phyloP scores from a whole-genome alignment of 208 protist species.

The Leptomonas seymouri region DNA sequence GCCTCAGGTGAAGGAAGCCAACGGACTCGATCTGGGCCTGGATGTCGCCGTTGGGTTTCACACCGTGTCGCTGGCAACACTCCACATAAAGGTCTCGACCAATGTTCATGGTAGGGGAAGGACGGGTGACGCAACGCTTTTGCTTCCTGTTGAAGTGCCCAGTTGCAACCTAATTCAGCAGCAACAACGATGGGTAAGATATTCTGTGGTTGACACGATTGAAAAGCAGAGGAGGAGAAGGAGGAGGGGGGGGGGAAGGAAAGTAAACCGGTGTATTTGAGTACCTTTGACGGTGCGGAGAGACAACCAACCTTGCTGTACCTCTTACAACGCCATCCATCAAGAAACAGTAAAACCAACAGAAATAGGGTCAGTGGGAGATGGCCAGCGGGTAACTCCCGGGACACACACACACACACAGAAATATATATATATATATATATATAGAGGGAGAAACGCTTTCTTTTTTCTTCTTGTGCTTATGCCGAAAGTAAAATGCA shows the following conservation, averaged over 20 bases:
- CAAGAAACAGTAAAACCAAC: neutral
- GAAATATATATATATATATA: too few species aligned
- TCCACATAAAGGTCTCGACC: slow-evolving; percentile 55
- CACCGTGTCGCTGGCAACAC: slow-evolving; percentile 62
- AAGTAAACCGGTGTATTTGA: neutral
- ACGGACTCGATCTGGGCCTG: slow-evolving; percentile 49
- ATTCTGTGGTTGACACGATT: too few species aligned
- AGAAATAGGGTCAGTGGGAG: too few species aligned
- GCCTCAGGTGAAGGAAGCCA: slow-evolving; percentile 49
- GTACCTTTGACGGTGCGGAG: neutral
- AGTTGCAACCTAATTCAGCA: neutral
- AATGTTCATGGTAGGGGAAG: slow-evolving; percentile 12
- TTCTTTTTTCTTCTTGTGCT: too few species aligned
- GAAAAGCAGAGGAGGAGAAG: slow-evolving; percentile 2
- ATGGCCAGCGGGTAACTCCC: too few species aligned
- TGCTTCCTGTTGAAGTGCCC: neutral
- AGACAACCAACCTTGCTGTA: neutral
- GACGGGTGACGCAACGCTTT: neutral
- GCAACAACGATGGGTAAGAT: slow-evolving; percentile 6
- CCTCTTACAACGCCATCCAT: neutral
- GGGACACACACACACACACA: too few species aligned
- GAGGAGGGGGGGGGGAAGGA: slow-evolving; percentile 2
- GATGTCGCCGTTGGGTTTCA: slow-evolving; percentile 77
- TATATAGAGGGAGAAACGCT: too few species aligned
- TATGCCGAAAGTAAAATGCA: too few species aligned